phyloP scores from a whole-genome alignment of 352 stramenopile genomes.

The Globisporangium parvum region DNA sequence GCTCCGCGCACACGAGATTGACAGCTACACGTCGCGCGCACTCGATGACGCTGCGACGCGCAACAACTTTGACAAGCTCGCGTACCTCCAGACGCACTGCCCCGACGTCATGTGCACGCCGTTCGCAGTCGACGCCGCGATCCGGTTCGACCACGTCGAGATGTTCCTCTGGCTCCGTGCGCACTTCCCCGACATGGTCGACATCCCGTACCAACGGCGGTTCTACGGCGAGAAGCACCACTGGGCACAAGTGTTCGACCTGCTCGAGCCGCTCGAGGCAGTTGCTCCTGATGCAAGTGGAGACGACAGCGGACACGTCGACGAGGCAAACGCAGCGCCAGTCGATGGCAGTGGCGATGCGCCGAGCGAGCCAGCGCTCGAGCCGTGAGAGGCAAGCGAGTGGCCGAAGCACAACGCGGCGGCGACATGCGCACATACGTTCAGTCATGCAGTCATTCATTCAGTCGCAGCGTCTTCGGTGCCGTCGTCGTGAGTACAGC shows the following conservation, averaged over 20 bases:
- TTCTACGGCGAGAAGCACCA: not conserved
- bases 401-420: too few relatives aligned
- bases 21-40: not conserved
- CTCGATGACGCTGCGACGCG: not conserved
- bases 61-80: not conserved
- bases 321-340: too few relatives aligned
- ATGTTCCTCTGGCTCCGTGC: slow-evolving; percentile 5
- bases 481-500: not conserved
- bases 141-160: not conserved
- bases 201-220: not conserved
- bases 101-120: not conserved
- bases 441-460: not conserved
- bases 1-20: not conserved
- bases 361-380: too few relatives aligned
- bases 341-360: too few relatives aligned
- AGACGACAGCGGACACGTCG: too few relatives aligned
- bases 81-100: not conserved
- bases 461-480: not conserved
- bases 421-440: too few relatives aligned
- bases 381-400: too few relatives aligned
- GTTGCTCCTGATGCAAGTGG: too few relatives aligned
- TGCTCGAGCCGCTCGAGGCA: not conserved
- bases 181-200: not conserved
- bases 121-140: not conserved
- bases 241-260: not conserved